A percentile compares a stretch with the other conserved stretches of the same genome.
Evolutionary conservation across 2,329 filamentous ascomycete species (phyloP).

Genomic region (Venturia oleaginea): DNA sequence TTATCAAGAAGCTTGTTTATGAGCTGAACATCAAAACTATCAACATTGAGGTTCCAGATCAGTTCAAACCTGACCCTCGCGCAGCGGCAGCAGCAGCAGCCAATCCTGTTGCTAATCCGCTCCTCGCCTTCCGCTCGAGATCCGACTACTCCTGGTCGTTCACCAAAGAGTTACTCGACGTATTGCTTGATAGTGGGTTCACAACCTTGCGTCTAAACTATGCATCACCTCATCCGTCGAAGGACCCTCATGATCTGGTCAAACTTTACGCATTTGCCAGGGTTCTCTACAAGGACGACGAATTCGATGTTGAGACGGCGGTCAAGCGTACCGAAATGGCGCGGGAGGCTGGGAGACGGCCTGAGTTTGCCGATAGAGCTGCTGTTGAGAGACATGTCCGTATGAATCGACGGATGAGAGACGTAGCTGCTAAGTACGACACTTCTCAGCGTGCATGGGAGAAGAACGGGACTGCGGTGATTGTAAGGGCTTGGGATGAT

Average conservation of each 20-base stretch:
- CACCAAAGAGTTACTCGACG: constrained; percentile 6
- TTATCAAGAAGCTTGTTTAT: constrained; percentile 9
- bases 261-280: constrained; percentile 6
- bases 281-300: constrained; percentile 10
- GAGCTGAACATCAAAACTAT: constrained; percentile 9
- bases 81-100: neutral
- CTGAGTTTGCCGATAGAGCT: constrained; percentile 4
- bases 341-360: constrained; percentile 2
- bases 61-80: neutral
- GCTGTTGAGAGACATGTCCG: constrained; percentile 9
- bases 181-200: constrained; percentile 3
- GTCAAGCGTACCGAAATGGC: constrained; percentile 11
- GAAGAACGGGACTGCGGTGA: neutral
- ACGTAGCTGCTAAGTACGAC: neutral
- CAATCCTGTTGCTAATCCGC: neutral
- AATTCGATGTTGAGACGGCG: constrained; percentile 9
- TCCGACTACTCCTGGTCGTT: constrained; percentile 11
- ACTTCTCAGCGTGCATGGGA: neutral
- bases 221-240: neutral
- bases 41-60: constrained; percentile 9
- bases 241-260: neutral
- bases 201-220: neutral
- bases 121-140: neutral
- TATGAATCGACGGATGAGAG: neutral
- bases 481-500: neutral